These are phyloP conservation scores for Pseudogymnoascus sp. DNA, from an alignment of 2,329 filamentous ascomycete species.

Conservation along the genomic window DNA sequence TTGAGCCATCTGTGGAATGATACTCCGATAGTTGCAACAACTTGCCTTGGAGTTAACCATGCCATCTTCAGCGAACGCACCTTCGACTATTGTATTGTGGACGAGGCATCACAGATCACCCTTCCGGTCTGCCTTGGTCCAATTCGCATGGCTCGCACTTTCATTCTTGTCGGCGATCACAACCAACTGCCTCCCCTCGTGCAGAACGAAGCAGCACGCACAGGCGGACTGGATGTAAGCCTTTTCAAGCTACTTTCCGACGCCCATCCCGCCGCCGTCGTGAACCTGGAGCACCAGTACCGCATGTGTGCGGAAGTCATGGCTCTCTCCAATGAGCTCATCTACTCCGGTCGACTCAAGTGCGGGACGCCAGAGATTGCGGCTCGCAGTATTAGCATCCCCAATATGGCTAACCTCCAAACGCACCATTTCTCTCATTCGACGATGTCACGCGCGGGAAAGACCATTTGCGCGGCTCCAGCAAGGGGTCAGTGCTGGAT, in stretches of 20 bases:
- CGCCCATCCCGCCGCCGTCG: conserved; percentile 75
- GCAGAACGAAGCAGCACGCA: conserved; percentile 78
- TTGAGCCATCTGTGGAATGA: conserved; percentile 77
- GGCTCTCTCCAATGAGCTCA: conserved; percentile 83
- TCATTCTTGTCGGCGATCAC: conserved; percentile 93
- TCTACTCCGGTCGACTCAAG: conserved; percentile 84
- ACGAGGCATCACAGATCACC: conserved; percentile 96
- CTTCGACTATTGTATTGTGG: conserved; percentile 98
- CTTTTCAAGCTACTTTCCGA: conserved; percentile 93
- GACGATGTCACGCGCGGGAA: conserved; percentile 36
- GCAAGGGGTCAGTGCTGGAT: conserved; percentile 60
- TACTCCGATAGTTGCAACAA: conserved; percentile 85
- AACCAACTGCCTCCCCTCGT: conserved; percentile 93
- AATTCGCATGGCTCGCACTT: conserved; percentile 84
- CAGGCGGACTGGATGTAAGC: conserved; percentile 83
- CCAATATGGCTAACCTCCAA: conserved; percentile 53
- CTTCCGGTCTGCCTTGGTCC: conserved; percentile 89
- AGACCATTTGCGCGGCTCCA: conserved; percentile 49
- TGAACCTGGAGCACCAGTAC: conserved; percentile 91
- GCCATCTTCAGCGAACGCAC: conserved; percentile 77
- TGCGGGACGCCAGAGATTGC: conserved; percentile 78
- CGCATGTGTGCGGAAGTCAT: conserved; percentile 98
- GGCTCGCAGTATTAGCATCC: conserved; percentile 58
- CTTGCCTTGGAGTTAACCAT: conserved; percentile 87
- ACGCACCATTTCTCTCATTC: conserved; percentile 50